Evolutionary conservation across 805 yeast genomes (phyloP).

Genomic region (Candida michaelii): DNA sequence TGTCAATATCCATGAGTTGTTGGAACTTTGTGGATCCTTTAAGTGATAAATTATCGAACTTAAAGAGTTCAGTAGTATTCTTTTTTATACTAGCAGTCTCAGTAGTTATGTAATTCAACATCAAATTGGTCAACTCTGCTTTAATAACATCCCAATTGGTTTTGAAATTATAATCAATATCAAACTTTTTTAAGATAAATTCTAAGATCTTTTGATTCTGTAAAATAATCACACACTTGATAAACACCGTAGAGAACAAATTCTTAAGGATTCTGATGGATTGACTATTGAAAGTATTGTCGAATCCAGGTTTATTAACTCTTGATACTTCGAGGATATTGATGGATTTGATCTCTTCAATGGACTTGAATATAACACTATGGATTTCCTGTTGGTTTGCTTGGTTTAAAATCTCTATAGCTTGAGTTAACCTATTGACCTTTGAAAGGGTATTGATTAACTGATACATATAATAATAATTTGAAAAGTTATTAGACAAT

Average conservation of each 20-base stretch:
- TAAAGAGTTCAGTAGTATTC: constrained; percentile 25
- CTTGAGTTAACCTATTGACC: constrained; percentile 59
- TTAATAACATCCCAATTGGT: constrained; percentile 31
- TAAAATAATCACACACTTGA: constrained; percentile 58
- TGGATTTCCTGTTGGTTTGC: constrained; percentile 63
- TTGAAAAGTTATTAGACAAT: constrained; percentile 12
- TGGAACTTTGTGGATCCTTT: constrained; percentile 9
- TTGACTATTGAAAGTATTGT: constrained; percentile 43
- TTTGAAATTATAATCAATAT: constrained; percentile 23
- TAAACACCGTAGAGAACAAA: constrained; percentile 68
- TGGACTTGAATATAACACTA: constrained; percentile 57
- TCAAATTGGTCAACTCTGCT: constrained; percentile 32
- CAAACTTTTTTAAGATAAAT: constrained; percentile 48
- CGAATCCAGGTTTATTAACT: constrained; percentile 28
- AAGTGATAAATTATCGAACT: constrained; percentile 30
- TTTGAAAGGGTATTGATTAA: constrained; percentile 58
- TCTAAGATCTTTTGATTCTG: constrained; percentile 69
- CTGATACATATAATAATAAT: constrained; percentile 45
- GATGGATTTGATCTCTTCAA: constrained; percentile 62
- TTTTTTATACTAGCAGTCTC: constrained; percentile 13
- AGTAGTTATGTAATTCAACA: constrained; percentile 35
- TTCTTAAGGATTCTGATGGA: constrained; percentile 62
- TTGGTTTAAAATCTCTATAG: constrained; percentile 52
- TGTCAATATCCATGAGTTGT: constrained; percentile 9
- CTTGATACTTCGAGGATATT: constrained; percentile 41